Evolutionary conservation across 345 rosid species (phyloP).

Genomic region (Bruguiera sexangula): DNA sequence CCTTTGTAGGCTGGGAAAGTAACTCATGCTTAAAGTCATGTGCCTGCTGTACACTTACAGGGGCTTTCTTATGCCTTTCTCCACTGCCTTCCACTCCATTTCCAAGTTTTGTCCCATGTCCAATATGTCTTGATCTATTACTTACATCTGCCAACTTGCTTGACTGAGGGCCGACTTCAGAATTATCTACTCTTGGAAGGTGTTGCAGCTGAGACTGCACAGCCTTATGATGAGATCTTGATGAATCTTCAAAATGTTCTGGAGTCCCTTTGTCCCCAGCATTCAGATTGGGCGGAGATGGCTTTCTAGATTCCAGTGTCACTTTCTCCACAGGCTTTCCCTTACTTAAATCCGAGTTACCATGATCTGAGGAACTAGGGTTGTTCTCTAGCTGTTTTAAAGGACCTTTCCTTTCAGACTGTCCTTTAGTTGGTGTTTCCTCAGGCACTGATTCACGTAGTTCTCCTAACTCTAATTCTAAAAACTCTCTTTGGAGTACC

Average conservation of each 20-base stretch:
- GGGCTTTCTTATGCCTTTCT: conserved; percentile 57
- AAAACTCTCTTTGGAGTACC: conserved; percentile 69
- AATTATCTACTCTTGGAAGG: conserved; percentile 37
- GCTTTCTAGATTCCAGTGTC: conserved; percentile 46
- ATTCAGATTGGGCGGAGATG: conserved; percentile 40
- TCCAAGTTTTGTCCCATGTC: conserved; percentile 41
- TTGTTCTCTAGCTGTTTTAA: conserved; percentile 52
- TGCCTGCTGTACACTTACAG: conserved; percentile 32
- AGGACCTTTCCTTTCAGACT: conserved; percentile 58
- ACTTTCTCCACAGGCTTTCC: conserved; percentile 56
- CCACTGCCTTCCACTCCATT: conserved; percentile 56
- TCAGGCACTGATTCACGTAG: conserved; percentile 66
- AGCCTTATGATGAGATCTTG: conserved; percentile 38
- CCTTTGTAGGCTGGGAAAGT: conserved; percentile 42
- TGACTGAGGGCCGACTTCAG: conserved; percentile 44
- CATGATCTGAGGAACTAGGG: conserved; percentile 53
- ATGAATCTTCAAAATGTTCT: conserved; percentile 51
- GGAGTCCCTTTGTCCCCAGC: conserved; percentile 47
- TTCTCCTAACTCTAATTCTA: conserved; percentile 94
- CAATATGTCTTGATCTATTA: conserved; percentile 52
- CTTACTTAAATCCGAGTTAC: conserved; percentile 46
- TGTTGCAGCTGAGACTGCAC: conserved; percentile 49
- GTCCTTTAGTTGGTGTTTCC: conserved; percentile 49
- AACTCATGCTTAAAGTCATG: conserved; percentile 54
- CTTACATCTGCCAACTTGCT: conserved; percentile 43